phyloP scores from a whole-genome alignment of 257 asterid genomes.

The Striga asiatica region DNA sequence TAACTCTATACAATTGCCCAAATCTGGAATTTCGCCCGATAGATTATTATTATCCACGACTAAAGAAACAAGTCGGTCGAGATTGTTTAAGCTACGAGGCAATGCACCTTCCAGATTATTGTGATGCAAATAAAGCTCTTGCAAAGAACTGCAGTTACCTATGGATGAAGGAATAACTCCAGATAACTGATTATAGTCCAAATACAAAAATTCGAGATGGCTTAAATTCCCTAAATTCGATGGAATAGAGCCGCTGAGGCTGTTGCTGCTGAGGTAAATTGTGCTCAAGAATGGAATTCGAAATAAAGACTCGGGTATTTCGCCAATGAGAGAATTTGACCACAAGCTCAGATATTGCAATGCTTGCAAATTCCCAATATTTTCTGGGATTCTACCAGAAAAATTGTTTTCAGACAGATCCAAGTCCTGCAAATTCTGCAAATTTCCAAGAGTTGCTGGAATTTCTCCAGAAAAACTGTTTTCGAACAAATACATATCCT shows the following conservation, averaged over 20 bases:
- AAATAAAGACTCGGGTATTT: conserved; percentile 51
- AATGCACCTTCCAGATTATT: conserved; percentile 45
- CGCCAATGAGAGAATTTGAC: conserved; percentile 41
- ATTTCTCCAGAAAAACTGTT: conserved; percentile 49
- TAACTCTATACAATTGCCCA: conserved; percentile 32
- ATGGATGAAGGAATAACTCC: conserved; percentile 61
- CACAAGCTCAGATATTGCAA: conserved; percentile 31
- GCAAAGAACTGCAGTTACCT: conserved; percentile 52
- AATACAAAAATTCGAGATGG: conserved; percentile 23
- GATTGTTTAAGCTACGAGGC: conserved; percentile 50
- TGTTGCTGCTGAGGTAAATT: conserved; percentile 37
- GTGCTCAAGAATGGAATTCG: conserved; percentile 29
- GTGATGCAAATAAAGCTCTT: conserved; percentile 31
- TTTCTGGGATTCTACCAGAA: conserved; percentile 47
- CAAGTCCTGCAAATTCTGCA: conserved; percentile 29
- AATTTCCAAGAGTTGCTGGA: conserved; percentile 45
- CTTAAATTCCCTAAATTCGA: conserved; percentile 36
- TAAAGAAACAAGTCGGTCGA: conserved; percentile 30
- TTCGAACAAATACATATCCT: conserved; percentile 31
- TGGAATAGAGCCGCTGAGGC: conserved; percentile 59
- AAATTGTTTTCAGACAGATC: conserved; percentile 49
- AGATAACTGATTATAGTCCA: conserved; percentile 33
- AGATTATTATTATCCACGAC: conserved; percentile 39
- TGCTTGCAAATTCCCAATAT: conserved; percentile 37
- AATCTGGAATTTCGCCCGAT: conserved; percentile 37